A percentile compares a stretch with the other conserved stretches of the same genome.
Evolutionary conservation across 768 basidiomycete genomes (phyloP).

Genomic region (Auricularia sp.): DNA sequence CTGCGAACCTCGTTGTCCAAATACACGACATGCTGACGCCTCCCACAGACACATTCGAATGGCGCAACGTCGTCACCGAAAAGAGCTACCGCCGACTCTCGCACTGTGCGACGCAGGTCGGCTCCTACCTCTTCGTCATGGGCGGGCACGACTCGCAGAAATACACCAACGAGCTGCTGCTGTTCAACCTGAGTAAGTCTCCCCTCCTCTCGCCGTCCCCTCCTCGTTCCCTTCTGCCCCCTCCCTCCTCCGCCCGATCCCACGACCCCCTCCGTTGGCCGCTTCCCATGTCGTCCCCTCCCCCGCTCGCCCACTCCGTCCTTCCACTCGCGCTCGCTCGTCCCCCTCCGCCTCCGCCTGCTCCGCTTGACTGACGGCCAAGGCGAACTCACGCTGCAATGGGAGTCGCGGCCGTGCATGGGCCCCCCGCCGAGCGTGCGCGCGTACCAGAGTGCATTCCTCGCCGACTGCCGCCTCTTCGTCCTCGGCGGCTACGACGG

Average conservation of each 20-base stretch:
- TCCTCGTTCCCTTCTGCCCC: too few relatives aligned
- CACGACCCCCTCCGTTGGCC: too few relatives aligned
- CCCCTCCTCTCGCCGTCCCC: too few relatives aligned
- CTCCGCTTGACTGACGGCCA: neutral
- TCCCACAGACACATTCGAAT: conserved; percentile 16
- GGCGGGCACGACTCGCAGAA: conserved; percentile 79
- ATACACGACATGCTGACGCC: conserved; percentile 12
- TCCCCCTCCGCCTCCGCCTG: too few relatives aligned
- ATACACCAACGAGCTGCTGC: conserved; percentile 59
- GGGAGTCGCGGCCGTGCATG: conserved; percentile 57
- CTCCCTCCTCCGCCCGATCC: too few relatives aligned
- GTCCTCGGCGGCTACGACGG: conserved; percentile 72
- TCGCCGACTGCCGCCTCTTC: conserved; percentile 78
- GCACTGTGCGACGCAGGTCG: conserved; percentile 83
- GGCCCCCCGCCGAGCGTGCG: conserved; percentile 64
- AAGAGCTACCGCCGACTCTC: conserved; percentile 53
- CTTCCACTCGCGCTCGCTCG: too few relatives aligned
- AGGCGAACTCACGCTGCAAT: conserved; percentile 65
- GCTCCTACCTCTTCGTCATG: conserved; percentile 80
- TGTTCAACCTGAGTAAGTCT: conserved; percentile 74
- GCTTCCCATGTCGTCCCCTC: too few relatives aligned
- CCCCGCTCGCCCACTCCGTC: too few relatives aligned
- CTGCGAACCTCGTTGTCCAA: too few relatives aligned
- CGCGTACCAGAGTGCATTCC: conserved; percentile 75
- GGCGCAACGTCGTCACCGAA: conserved; percentile 27